phyloP scores from a whole-genome alignment of 2,329 filamentous ascomycete species.

The Xylaria sp. region DNA sequence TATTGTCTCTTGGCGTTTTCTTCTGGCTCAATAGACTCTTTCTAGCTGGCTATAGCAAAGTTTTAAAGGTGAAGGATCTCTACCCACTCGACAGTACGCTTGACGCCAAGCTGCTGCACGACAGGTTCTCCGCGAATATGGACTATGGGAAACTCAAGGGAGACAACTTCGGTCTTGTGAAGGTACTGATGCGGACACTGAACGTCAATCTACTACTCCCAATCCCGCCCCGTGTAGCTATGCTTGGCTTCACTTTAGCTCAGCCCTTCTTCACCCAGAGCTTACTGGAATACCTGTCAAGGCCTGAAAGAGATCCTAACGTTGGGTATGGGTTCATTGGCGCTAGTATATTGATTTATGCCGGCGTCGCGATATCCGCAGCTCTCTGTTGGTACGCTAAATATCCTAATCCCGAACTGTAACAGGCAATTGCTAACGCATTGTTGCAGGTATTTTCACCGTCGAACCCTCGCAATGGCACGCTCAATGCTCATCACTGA shows the following conservation, averaged over 20 bases:
- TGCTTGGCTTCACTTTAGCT: slow-evolving; percentile 49
- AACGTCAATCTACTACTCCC: slow-evolving; percentile 42
- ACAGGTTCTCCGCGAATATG: slow-evolving; percentile 37
- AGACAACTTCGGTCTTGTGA: slow-evolving; percentile 33
- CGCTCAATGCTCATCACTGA: slow-evolving; percentile 49
- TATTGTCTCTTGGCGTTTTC: slow-evolving; percentile 48
- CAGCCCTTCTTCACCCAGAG: slow-evolving; percentile 51
- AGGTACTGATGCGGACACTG: slow-evolving; percentile 38
- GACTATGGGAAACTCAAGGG: slow-evolving; percentile 26
- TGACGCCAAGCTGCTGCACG: slow-evolving; percentile 32
- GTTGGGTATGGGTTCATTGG: slow-evolving; percentile 58
- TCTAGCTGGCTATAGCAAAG: slow-evolving; percentile 50
- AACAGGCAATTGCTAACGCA: background rate
- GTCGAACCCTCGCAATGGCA: slow-evolving; percentile 48
- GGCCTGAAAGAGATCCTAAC: slow-evolving; percentile 42
- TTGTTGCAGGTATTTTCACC: slow-evolving; percentile 42
- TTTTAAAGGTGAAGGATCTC: slow-evolving; percentile 51
- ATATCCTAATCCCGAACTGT: background rate
- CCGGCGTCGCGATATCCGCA: slow-evolving; percentile 54
- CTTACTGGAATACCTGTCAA: slow-evolving; percentile 48
- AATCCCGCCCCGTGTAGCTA: slow-evolving; percentile 45
- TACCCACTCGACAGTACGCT: slow-evolving; percentile 49
- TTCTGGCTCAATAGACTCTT: slow-evolving; percentile 53
- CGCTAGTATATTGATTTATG: slow-evolving; percentile 55
- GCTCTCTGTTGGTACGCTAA: slow-evolving; percentile 54